Evolutionary conservation across 2,329 filamentous ascomycete genomes (phyloP), one percentile per base, ranked within the genome.

Genomic region (Alternaria solani): DNA sequence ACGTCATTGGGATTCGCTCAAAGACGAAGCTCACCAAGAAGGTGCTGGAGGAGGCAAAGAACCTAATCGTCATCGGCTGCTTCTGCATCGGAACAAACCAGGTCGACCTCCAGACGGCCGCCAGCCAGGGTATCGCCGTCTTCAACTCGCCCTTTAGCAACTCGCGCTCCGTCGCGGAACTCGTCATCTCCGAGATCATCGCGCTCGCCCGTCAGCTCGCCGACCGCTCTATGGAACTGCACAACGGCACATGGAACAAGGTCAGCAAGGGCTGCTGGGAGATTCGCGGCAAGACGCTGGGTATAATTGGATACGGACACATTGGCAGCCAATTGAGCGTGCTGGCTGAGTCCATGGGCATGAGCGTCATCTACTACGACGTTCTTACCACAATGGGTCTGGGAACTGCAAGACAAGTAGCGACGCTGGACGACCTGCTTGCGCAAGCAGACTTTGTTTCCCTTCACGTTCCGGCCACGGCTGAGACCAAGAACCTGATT

Each of bases 111-210:
- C 87, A 92, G 63, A 94, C 88, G 75, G 93, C 93, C 30, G 93
- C 93, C 48, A 85, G 86, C 69, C 88, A 91, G 75, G 93, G 95
- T 68, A 97, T 98, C 77, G 93, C 94, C 36, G 95, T 99, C 66
- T 99, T 99, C 88, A 99, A 99, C 83, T 98, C 95, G 46, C 95
- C 95, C 1, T 99, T 99, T 81, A 94, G 92, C 82, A 99, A 99
- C 82, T 98, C 94, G 8, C 91, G 95, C 78, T 96, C 92, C 77
- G 95, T 99, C 52, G 95, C 95, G 57, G 95, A 99, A 83, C 85
- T 98, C 57, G 93, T 98, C 71, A 97, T 99, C 77, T 91, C 85
- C 55, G 94, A 97, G 81, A 94, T 99, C 75, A 97, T 99, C 74
- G 84, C 86, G 39, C 89, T 99, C 55, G 95, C 95, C 23, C 90